Base-by-base conservation (phyloP, 768 basidiomycete species). In the Leccinum arenicola region DNA sequence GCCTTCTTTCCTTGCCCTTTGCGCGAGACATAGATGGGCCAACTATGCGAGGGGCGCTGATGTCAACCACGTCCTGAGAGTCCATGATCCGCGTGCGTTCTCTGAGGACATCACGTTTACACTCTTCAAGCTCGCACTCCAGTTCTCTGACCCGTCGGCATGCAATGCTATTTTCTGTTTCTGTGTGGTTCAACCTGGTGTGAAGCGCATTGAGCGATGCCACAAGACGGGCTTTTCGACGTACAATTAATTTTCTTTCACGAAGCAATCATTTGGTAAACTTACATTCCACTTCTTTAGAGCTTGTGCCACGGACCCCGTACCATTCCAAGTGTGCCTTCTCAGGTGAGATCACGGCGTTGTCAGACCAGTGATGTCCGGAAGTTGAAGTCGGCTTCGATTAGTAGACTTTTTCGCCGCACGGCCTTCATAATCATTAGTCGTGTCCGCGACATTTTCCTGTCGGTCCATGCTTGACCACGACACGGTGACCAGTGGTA, bases 331-430 rank as follows among this genome's bases (percentile, higher is more conserved):
- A 63, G 15, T 78, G 78, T 2, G 74, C 74, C 62, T 83, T 88
- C 1, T 84, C 83, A 1, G 93, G 92, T 5, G 88, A 88, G 54
- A 84, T 83, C 14, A 93, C 85, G 0, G 88, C 92, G 48, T 80
- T 86, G 90, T 94, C 10, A 94, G 71, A 0, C 92, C 93, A 8
- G 93, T 95, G 4, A 95, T 84, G 65, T 94, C 93, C 1, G 91
- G 92, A 2, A 93, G 75, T 52, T 86, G 82, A 19, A 91, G 69
- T 35, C 77, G 79, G 29, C 74, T 75, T 52, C 68, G 72, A 52
- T 69, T 74, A 11, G 68, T 74, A 10, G 66, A 62, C 56, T 61
- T 69, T 61, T 62, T 68, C 5, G 60, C 51, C 50, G 58, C 14
- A 15, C 55, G 64, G 40, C n/a, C 57, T 31, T 60, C 59, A 15